Base-by-base conservation (phyloP, 2,329 filamentous ascomycete species). In the Dendryphion nanum region DNA sequence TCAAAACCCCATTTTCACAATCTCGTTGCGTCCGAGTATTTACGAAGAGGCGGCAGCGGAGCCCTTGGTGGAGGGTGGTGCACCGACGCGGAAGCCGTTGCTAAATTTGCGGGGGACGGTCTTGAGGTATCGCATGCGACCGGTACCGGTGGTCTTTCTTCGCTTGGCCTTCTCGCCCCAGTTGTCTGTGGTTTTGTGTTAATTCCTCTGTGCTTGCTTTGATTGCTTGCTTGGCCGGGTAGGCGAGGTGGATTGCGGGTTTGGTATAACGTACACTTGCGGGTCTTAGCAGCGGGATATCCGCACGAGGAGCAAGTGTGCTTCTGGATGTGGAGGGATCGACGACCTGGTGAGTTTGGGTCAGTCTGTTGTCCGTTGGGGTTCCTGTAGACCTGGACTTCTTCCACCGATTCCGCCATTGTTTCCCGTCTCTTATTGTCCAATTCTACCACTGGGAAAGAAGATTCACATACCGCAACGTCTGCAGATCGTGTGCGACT, bases 161-260 rank as follows among this genome's bases (percentile, higher is more conserved):
- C 93, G 82, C 89, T 97, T 97, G 66, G 90, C 91, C 87, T 98
- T 98, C 83, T 97, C 91, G 74, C 87, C 83, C 93, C 93, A 98
- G 87, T 98, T 96, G 85, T 85, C 91, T 97, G 70, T 70, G 53
- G 51, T 64, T 33, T 31, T 37, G 36, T 51, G 55, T 64, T 48
- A 64, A 56, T 52, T 42, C 35, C 39, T n/a, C 23, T 8, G 23
- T n/a, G n/a, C n/a, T n/a, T n/a, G n/a, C n/a, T n/a, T n/a, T n/a
- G n/a, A n/a, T n/a, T n/a, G n/a, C n/a, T n/a, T n/a, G n/a, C n/a
- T n/a, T n/a, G n/a, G n/a, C n/a, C n/a, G n/a, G n/a, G 23, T 8
- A 26, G 23, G n/a, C 23, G 23, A n/a, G 23, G 10, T 26, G n/a
- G n/a, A 10, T 26, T 26, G 23, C 23, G 10, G n/a, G n/a, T n/a